Base-by-base conservation (phyloP, 2,329 filamentous ascomycete genomes). In the Pseudonectria buxi region DNA sequence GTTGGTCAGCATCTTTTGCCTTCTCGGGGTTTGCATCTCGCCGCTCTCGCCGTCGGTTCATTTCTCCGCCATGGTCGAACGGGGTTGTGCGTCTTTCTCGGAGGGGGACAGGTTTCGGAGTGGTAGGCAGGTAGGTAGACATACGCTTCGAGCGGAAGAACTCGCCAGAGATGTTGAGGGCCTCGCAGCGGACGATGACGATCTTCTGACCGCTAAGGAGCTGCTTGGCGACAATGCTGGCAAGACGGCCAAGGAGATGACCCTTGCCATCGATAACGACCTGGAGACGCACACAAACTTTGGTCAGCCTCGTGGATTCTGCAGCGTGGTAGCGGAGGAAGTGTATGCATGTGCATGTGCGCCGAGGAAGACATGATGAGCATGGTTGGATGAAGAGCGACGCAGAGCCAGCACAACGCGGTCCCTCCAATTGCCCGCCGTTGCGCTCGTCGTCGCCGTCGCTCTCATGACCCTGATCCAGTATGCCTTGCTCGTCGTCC, bases 111-210 rank as follows among this genome's bases (percentile, higher is more conserved):
- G 18, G 18, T 9, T 22, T 22, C 18, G 18, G 18, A 9, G 51
- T 30, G 24, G 32, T 29, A 35, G 29, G 26, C 33, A 26, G 37
- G 38, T 43, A n/a, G 38, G 41, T 39, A 33, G 40, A 95, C 90
- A 72, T 95, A 98, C 92, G 85, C 85, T 98, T 98, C 58, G 90
- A 83, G 71, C 92, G 88, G 86, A 98, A 98, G 86, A 98, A 98
- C 79, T 96, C 92, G 76, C 92, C 92, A 58, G 92, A 98, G 81
- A 98, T 98, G 83, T 98, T 98, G 71, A 98, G 82, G 62, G 87
- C 88, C 77, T 98, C 92, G 74, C 86, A 94, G 78, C 92, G 87
- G 68, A 98, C 92, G 59, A 98, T 77, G 63, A 96, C 90, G 68
- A 98, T 94, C 85, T 96, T 96, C 78, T 96, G 90, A 68, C 90